Evolutionary conservation across 306 rosid species (phyloP).

Genomic region (Biancaea sappan): DNA sequence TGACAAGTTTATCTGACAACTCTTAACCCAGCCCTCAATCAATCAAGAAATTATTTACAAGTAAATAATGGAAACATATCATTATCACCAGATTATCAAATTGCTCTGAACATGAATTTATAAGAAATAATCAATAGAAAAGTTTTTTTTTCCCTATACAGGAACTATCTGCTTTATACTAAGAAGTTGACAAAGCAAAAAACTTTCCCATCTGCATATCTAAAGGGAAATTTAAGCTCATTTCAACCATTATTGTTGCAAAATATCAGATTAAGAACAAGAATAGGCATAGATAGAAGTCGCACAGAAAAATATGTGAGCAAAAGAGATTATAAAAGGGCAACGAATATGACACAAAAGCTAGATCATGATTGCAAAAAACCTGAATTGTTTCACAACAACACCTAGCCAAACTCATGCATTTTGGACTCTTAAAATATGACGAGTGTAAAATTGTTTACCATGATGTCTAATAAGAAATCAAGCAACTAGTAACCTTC

Average conservation of each 20-base stretch:
- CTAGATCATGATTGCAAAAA: conserved; percentile 11
- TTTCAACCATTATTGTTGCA: neutral
- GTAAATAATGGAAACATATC: conserved; percentile 12
- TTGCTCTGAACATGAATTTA: conserved; percentile 7
- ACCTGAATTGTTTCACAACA: conserved; percentile 1
- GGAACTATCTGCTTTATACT: conserved; percentile 8
- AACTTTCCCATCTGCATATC: neutral
- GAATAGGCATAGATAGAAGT: neutral
- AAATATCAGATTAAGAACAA: conserved; percentile 16
- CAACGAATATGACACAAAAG: neutral
- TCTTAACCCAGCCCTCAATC: conserved; percentile 27
- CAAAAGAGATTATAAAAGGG: neutral
- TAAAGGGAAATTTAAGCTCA: neutral
- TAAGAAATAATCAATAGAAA: conserved; percentile 21
- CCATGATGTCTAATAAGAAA: neutral
- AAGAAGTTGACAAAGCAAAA: neutral
- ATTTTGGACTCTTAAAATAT: neutral
- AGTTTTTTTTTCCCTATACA: conserved; percentile 13
- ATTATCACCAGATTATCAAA: conserved; percentile 20
- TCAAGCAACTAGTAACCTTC: neutral
- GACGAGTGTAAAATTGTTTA: neutral
- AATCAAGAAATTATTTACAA: conserved; percentile 17
- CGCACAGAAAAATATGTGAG: conserved; percentile 5
- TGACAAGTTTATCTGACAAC: conserved; percentile 23
- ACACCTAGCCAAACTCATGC: neutral